Evolutionary conservation across 805 yeast genomes (phyloP).

Genomic region (Lipomyces orientalis): DNA sequence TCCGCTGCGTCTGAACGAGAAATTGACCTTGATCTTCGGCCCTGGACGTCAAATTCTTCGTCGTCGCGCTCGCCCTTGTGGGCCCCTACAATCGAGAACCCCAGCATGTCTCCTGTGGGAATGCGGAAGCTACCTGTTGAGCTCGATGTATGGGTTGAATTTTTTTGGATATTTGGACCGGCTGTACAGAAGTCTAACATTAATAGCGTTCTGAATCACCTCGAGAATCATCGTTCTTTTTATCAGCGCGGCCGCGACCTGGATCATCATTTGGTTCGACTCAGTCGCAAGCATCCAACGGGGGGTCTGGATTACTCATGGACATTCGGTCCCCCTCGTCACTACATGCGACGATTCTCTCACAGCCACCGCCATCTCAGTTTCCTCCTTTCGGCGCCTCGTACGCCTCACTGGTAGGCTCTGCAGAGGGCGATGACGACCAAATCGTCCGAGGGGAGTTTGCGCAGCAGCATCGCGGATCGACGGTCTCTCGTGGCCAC

Average conservation of each 20-base stretch:
- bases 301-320: conserved; percentile 15
- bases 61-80: conserved; percentile 36
- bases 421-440: conserved; percentile 20
- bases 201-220: conserved; percentile 29
- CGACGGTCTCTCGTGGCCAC: conserved; percentile 4
- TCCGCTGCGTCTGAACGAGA: conserved; percentile 29
- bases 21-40: conserved; percentile 32
- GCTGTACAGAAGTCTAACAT: neutral
- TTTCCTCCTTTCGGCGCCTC: conserved; percentile 22
- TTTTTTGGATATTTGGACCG: neutral
- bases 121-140: conserved; percentile 32
- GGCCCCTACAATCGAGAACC: conserved; percentile 19
- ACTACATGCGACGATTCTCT: conserved; percentile 6
- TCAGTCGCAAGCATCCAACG: conserved; percentile 3
- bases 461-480: conserved; percentile 7
- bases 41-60: conserved; percentile 33
- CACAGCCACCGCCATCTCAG: conserved; percentile 7
- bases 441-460: conserved; percentile 14
- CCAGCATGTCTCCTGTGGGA: conserved; percentile 29
- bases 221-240: conserved; percentile 26
- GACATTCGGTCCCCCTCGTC: conserved; percentile 29
- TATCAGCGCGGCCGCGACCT: conserved; percentile 20
- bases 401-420: conserved; percentile 21
- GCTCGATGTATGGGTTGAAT: conserved; percentile 23
- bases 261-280: conserved; percentile 31